Percentiles rank a stretch among this genome's conserved stretches.
Evolutionary conservation across 345 rosid genomes (phyloP).

Genomic region (Eutrema heterophyllum): DNA sequence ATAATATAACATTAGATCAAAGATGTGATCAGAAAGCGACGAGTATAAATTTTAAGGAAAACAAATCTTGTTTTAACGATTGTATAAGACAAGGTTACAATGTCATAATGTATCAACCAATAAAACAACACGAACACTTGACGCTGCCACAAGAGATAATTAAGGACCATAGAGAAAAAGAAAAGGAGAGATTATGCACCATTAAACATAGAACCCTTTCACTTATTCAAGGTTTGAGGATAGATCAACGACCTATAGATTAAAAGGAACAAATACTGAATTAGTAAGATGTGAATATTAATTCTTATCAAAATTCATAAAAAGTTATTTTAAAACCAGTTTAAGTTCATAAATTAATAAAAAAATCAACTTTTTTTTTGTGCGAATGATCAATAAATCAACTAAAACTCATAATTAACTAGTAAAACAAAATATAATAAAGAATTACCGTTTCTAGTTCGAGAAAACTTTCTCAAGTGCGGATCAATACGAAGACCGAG

Average conservation of each 20-base stretch:
- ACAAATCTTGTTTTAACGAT: not conserved
- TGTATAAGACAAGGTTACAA: not conserved
- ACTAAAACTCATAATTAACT: not conserved
- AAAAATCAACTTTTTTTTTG: not conserved
- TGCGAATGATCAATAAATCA: not conserved
- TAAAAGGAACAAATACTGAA: not conserved
- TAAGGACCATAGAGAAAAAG: not conserved
- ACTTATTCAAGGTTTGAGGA: not conserved
- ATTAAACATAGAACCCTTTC: not conserved
- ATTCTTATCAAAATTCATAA: not conserved
- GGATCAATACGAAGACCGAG: conserved; percentile 10
- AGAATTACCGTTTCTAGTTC: not conserved
- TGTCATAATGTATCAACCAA: not conserved
- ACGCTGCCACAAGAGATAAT: not conserved
- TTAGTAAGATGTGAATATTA: not conserved
- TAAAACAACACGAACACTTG: not conserved
- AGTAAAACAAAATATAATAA: not conserved
- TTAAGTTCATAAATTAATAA: not conserved
- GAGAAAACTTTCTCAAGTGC: not conserved
- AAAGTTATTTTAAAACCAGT: not conserved
- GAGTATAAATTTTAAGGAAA: not conserved
- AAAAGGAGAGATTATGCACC: not conserved
- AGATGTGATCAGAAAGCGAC: not conserved
- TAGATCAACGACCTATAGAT: conserved; percentile 4
- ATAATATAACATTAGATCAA: not conserved